These are phyloP conservation scores for Eimeria nieschulzi DNA, from an alignment of 169 alveolate genomes.

Conservation along the genomic window DNA sequence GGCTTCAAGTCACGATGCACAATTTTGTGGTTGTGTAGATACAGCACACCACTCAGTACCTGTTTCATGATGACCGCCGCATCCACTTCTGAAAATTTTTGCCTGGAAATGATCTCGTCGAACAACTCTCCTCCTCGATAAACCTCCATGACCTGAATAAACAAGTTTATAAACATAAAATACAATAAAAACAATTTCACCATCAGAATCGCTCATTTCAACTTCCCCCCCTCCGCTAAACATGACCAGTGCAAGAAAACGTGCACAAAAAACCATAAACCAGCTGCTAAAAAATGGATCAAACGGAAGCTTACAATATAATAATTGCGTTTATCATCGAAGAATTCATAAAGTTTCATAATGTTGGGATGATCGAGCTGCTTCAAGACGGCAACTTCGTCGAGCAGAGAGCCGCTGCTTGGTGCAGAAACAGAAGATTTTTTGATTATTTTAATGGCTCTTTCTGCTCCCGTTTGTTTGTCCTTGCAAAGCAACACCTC, in stretches of 20 bases:
- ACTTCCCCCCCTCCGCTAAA: not conserved
- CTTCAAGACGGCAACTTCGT: constrained; percentile 89
- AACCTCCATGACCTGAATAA: constrained; percentile 89
- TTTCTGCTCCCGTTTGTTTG: constrained; percentile 82
- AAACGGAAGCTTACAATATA: constrained; percentile 89
- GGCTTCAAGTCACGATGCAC: constrained; percentile 93
- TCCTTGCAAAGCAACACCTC: constrained; percentile 86
- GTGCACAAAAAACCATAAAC: not conserved
- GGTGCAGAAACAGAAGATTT: constrained; percentile 87
- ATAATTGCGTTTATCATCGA: constrained; percentile 88
- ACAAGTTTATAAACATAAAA: constrained; percentile 86
- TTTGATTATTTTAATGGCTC: constrained; percentile 91
- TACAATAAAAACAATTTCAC: constrained; percentile 73
- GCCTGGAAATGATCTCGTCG: constrained; percentile 91
- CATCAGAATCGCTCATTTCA: too few relatives aligned
- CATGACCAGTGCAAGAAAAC: not conserved
- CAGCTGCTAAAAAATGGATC: not conserved
- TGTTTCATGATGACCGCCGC: constrained; percentile 94
- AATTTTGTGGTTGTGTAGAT: constrained; percentile 90
- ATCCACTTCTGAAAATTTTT: constrained; percentile 90
- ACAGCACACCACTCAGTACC: constrained; percentile 92
- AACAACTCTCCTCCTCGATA: constrained; percentile 96
- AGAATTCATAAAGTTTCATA: constrained; percentile 91
- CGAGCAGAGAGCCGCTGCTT: constrained; percentile 86
- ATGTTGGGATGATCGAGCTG: constrained; percentile 91